Evolutionary conservation across 805 yeast genomes (phyloP), one percentile per base, ranked within the genome.

Genomic region (Sugiyamaella qingdaonensis): DNA sequence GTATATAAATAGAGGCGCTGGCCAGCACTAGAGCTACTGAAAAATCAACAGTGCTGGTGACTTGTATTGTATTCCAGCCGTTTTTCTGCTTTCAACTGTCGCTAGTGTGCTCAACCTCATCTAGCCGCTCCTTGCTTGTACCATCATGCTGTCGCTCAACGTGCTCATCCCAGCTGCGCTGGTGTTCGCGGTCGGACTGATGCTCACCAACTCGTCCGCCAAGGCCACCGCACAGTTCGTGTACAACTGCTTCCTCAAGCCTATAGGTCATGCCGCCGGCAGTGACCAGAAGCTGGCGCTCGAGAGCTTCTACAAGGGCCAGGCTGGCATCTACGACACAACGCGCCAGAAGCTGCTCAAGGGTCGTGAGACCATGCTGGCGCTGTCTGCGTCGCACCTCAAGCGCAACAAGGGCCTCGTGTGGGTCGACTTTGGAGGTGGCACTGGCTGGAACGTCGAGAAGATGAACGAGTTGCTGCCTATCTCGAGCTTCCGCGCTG

Each of bases 371-470:
- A 77, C 77, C 52, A 82, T 88, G 53, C 72, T 86, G 52, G 74
- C 51, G 16, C 66, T 85, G 54, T 86, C 87, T 1, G 75, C 73
- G 31, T 67, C 84, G 24, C 90, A 86, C 66, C 68, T 84, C 35
- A 64, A 64, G 34, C 73, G 71, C 49, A 68, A 67, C 27, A 52
- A 56, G 10, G 58, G 60, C 45, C 58, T 64, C 18, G 63, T 65
- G 29, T 65, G 68, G 68, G 60, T 65, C 33, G 68, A 65, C 44
- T 78, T 88, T 63, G 95, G 95, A 48, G 95, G 95, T 32, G 95
- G 95, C 21, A 87, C 95, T 4, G 95, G 95, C 46, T 76, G 82
- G 68, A 87, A 87, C 69, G 84, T 87, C 61, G 94, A 87, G 68
- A 76, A 78, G 61, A 87, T 87, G 95, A 73, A 84, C 64, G 64